phyloP scores from a whole-genome alignment of 1,139 yeast species.

The Yamadazyma conglobata region DNA sequence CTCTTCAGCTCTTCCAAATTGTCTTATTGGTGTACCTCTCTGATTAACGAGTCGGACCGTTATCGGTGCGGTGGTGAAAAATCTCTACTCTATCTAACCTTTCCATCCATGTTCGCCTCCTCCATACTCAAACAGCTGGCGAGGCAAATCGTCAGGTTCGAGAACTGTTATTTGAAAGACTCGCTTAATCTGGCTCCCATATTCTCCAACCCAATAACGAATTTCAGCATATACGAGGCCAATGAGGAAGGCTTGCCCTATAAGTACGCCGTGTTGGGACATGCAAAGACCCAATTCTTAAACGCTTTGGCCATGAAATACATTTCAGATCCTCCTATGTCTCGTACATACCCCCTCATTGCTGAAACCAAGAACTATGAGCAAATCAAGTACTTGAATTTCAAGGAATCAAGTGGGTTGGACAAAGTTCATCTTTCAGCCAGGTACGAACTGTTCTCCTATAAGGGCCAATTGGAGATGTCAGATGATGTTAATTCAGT shows the following conservation, averaged over 20 bases:
- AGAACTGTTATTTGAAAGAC: constrained; percentile 12
- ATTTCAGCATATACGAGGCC: constrained; percentile 23
- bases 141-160: constrained; percentile 10
- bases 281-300: constrained; percentile 32
- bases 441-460: constrained; percentile 70
- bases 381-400: constrained; percentile 48
- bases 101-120: neutral
- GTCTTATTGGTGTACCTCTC: no score
- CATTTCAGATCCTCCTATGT: constrained; percentile 49
- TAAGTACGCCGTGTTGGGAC: constrained; percentile 37
- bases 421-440: constrained; percentile 83
- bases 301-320: constrained; percentile 34
- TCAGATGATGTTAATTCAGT: constrained; percentile 76
- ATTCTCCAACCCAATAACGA: constrained; percentile 22
- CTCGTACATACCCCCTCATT: constrained; percentile 54
- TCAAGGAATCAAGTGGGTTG: constrained; percentile 50
- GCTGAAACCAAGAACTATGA: constrained; percentile 25
- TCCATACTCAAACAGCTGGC: neutral
- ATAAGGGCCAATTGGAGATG: constrained; percentile 52
- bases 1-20: no score
- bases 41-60: no score
- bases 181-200: constrained; percentile 6
- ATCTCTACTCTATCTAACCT: no score
- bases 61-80: no score
- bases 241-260: constrained; percentile 16